Evolutionary conservation across 2,329 filamentous ascomycete species (phyloP), one percentile per base, ranked within the genome.

Genomic region (Fusarium compactum): DNA sequence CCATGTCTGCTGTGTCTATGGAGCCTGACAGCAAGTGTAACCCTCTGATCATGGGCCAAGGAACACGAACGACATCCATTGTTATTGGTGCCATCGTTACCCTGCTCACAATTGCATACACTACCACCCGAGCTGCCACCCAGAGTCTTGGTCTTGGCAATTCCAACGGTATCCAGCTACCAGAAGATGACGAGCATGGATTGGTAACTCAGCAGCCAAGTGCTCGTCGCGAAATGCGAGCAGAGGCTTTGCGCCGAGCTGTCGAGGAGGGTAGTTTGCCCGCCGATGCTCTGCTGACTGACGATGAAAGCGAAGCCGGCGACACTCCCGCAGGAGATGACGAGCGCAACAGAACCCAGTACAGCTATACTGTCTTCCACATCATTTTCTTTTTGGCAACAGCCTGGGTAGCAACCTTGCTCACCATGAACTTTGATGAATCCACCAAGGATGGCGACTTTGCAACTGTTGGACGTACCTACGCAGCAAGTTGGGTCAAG

Each of bases 401-500:
- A 0, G 92, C 92, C 45, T 99, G 96, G 96, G 94, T 98, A 7
- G 94, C 94, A 4, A 98, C 95, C 1, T 85, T 99, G 38, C 86
- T 99, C 34, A 86, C 85, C 14, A 92, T 95, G 83, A 92, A 93
- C 76, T 89, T 92, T 71, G 88, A 91, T 11, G 86, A 90, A 68
- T 83, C 84, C 44, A 89, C 89, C 63, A 85, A 87, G 47, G 86
- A 78, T 38, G 86, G 89, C 51, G 91, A 95, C 76, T 98, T 99
- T 80, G 93, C 94, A 3, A 93, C 95, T 1, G 95, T 99, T 6
- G 96, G 96, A 22, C 87, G 96, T 63, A 98, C 95, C 8, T 97
- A 98, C 81, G 97, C 94, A 88, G 96, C 96, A 32, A 97, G 94
- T 78, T 99, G 97, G 96, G 94, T 98, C 74, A 99, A 99, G 89